These are phyloP conservation scores for Aspergillus sp. DNA, from an alignment of 2,329 filamentous ascomycete genomes.

Conservation along the genomic window DNA sequence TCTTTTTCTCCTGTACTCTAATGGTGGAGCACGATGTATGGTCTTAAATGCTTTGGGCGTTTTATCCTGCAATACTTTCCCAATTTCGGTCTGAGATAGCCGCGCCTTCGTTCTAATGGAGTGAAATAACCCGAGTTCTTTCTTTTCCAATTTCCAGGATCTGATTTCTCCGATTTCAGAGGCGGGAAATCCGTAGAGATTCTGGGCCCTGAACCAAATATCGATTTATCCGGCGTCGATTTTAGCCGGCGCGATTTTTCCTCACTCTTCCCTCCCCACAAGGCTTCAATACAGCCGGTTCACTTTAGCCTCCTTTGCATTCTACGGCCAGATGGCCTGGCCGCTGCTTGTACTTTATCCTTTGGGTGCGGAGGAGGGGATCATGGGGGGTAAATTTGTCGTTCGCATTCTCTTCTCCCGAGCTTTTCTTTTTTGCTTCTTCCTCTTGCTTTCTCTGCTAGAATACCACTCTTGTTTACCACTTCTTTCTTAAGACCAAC, in stretches of 20 bases:
- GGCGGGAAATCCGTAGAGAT: neutral
- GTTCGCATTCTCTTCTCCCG: neutral
- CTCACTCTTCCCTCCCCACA: neutral
- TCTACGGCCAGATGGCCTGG: neutral
- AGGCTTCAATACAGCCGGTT: constrained; percentile 1
- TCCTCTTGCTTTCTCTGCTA: neutral
- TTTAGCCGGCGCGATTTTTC: constrained; percentile 12
- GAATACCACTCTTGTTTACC: neutral
- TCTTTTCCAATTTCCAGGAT: neutral
- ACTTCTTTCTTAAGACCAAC: neutral
- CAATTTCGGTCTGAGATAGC: neutral
- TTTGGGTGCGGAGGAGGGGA: constrained; percentile 1
- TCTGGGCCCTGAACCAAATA: neutral
- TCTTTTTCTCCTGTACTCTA: constrained; percentile 1
- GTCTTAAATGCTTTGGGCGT: neutral
- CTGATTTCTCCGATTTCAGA: neutral
- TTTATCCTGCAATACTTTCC: neutral
- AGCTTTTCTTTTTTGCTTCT: constrained; percentile 1
- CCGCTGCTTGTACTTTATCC: neutral
- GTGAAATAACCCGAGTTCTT: constrained; percentile 1
- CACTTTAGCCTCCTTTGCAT: constrained; percentile 8
- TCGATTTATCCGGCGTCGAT: constrained; percentile 8
- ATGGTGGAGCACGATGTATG: neutral
- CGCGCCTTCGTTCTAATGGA: neutral
- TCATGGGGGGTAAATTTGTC: neutral